Percentiles rank a stretch among this genome's conserved stretches.
These are phyloP conservation scores for Arthrobotrys iridis DNA, from an alignment of 2,329 filamentous ascomycete genomes.

Conservation along the genomic window DNA sequence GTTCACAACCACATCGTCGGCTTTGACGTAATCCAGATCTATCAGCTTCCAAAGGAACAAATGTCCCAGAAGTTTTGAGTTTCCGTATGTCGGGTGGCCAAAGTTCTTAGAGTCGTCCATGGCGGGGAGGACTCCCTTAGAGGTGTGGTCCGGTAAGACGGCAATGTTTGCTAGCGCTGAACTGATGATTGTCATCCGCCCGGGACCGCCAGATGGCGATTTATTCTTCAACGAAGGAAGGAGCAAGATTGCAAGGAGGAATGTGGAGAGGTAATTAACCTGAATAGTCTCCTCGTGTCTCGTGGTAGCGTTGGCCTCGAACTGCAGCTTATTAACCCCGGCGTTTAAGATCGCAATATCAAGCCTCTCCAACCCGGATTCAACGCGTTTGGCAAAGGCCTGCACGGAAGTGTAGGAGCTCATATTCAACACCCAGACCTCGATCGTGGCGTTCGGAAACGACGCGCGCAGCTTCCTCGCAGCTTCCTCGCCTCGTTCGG, in stretches of 20 bases:
- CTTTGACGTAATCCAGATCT: slow-evolving; percentile 61
- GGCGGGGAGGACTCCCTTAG: slow-evolving; percentile 55
- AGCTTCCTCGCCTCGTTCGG: slow-evolving; percentile 63
- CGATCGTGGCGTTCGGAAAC: slow-evolving; percentile 62
- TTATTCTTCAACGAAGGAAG: slow-evolving; percentile 58
- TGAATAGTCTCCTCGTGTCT: slow-evolving; percentile 52
- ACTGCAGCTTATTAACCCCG: slow-evolving; percentile 59
- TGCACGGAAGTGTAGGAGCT: slow-evolving; percentile 64
- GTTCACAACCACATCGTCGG: slow-evolving; percentile 64
- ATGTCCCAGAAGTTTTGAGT: slow-evolving; percentile 60
- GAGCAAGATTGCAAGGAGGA: slow-evolving; percentile 60
- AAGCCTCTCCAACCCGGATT: slow-evolving; percentile 61
- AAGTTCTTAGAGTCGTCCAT: slow-evolving; percentile 27
- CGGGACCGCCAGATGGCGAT: slow-evolving; percentile 21
- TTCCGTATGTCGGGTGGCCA: slow-evolving; percentile 21
- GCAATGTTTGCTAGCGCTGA: slow-evolving; percentile 57
- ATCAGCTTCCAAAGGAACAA: slow-evolving; percentile 61
- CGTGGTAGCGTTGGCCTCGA: slow-evolving; percentile 33
- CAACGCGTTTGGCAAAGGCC: slow-evolving; percentile 61
- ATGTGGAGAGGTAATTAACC: slow-evolving; percentile 61
- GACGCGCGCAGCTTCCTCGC: slow-evolving; percentile 60
- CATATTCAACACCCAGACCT: slow-evolving; percentile 68
- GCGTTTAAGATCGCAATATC: slow-evolving; percentile 66
- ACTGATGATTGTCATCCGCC: slow-evolving; percentile 58
- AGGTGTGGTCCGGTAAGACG: slow-evolving; percentile 55